These are phyloP conservation scores for Amylocystis lapponica DNA, from an alignment of 768 basidiomycete genomes.

Conservation along the genomic window DNA sequence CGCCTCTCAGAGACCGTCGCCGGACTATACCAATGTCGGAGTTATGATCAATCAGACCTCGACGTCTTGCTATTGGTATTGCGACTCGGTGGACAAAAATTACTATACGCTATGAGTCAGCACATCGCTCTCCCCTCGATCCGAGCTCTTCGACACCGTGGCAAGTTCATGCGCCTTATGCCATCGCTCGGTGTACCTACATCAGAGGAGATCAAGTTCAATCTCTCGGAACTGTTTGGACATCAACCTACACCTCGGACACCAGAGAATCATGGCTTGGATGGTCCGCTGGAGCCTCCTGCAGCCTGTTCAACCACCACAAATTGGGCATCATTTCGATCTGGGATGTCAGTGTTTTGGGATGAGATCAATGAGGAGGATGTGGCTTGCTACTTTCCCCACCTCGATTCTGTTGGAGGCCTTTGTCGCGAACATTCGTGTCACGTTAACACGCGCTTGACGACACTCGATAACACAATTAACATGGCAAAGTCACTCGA, in stretches of 20 bases:
- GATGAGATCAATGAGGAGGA: conserved; percentile 25
- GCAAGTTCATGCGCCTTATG: conserved; percentile 9
- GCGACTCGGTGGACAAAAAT: conserved; percentile 25
- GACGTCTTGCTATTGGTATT: conserved; percentile 22
- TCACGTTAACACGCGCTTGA: conserved; percentile 7
- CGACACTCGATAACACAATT: conserved; percentile 10
- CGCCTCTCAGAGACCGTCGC: conserved; percentile 9
- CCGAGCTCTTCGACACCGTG: conserved; percentile 8
- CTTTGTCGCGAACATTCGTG: conserved; percentile 22
- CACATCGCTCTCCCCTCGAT: conserved; percentile 20
- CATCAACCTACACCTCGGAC: background rate
- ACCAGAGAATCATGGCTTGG: too few species aligned
- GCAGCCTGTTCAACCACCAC: too few species aligned
- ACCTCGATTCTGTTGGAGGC: conserved; percentile 20
- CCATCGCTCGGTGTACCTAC: conserved; percentile 9
- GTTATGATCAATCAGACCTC: conserved; percentile 17
- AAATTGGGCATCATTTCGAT: too few species aligned
- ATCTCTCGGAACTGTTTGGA: conserved; percentile 22
- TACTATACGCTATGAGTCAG: conserved; percentile 25
- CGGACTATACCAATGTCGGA: conserved; percentile 17
- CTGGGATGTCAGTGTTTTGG: conserved; percentile 16
- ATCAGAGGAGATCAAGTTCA: conserved; percentile 18
- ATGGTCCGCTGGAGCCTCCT: too few species aligned
- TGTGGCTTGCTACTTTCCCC: conserved; percentile 17
- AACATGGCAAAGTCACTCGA: conserved; percentile 13